Base-by-base conservation (phyloP, 768 basidiomycete species). In the Amanita molliuscula region DNA sequence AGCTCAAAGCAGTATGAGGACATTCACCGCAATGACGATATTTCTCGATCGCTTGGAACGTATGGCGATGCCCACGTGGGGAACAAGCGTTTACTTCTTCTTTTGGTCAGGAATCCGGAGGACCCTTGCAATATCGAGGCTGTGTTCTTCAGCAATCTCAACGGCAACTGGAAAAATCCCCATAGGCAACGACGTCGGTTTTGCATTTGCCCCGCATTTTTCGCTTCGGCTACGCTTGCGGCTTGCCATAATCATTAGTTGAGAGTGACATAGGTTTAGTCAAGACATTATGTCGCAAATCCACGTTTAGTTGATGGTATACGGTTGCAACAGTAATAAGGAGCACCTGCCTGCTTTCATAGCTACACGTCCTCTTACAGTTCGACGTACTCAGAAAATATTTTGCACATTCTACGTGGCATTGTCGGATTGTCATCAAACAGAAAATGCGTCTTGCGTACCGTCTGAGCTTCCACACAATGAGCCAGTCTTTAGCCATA, bases 41-140 rank as follows among this genome's bases (percentile, higher is more conserved):
- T 38, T 18, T 18, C 20, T 26, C 37, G 23, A 47, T 37, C 20
- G 26, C 23, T 8, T 33, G 10, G 26, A 31, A n/a, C 6, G 26
- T 48, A 41, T 48, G 48, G 48, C 48, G 48, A 48, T 48, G 48
- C 48, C 20, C 35, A 48, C 35, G 35, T 41, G 48, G 35, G 9
- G 9, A 18, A 7, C 16, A 37, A 36, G 35, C 47, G 35, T 37
- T 10, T n/a, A 47, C 16, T 47, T 13, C 47, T 36, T 23, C 8
- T 38, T 47, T 47, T 26, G 46, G 46, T 21, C 28, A 20, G 35
- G 25, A 28, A 5, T 16, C 48, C 48, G 48, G 48, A 48, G 31
- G n/a, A 21, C 25, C 9, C 37, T 41, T 26, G 16, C 38, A 28
- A 21, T 28, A 37, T 36, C 20, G 38, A 29, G 48, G 48, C 48